Evolutionary conservation across 208 protist genomes (phyloP), one percentile per base, ranked within the genome.

Genomic region (Tritrichomonas musculus): DNA sequence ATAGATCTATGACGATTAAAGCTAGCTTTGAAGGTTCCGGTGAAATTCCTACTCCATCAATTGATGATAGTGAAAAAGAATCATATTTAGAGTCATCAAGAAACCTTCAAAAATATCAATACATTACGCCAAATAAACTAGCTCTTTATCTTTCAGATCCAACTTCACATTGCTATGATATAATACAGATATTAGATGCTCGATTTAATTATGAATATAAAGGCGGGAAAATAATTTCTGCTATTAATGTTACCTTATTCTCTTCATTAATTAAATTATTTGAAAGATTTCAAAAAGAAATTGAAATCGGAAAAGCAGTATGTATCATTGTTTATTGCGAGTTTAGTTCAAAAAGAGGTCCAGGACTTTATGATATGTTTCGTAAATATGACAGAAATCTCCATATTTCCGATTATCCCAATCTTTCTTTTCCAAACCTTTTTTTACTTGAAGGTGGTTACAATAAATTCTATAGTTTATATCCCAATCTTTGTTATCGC

Each of bases 271-370:
- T 39, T 94, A 30, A 60, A 60, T 39, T 93, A n/a, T n/a, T n/a
- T n/a, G n/a, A n/a, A n/a, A n/a, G n/a, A n/a, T n/a, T n/a, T n/a
- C n/a, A n/a, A n/a, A n/a, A n/a, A n/a, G n/a, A n/a, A n/a, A n/a
- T 57, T 20, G 39, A 93, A 11, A 53, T 11, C 5, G 17, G 9
- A 20, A 14, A n/a, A 49, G n/a, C 39, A 77, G 57, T 49, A 47
- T 47, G 13, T 55, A 39, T 57, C 33, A 49, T 82, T 11, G 50
- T 94, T 64, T 49, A 94, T 66, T 94, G 93, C n/a, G 93, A 94
- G 72, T 94, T 92, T 92, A 92, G 73, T 60, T 41, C 92, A 25
- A 72, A 94, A 30, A 0, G 93, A 50, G 88, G 88, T 17, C 88
- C 88, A 5, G 20, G 25, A 30, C 11, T 64, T 20, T 41, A 41